phyloP scores from a whole-genome alignment of 805 yeast genomes.

The Kodamaea kaohsiungensis region DNA sequence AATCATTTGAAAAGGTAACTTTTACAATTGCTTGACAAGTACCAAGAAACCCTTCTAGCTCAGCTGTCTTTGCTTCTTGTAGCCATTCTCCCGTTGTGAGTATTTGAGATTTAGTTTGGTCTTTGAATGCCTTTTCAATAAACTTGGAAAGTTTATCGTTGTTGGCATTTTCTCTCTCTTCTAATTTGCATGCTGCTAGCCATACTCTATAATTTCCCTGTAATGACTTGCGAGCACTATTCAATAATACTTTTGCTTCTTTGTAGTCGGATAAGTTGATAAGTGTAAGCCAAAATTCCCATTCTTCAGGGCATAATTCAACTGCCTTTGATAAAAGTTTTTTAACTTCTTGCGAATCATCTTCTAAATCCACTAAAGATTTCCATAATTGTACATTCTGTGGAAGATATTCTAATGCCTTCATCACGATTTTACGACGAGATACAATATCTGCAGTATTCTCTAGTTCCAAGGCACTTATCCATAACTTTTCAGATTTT shows the following conservation, averaged over 20 bases:
- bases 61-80: slow-evolving; percentile 54
- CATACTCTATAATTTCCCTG: slow-evolving; percentile 56
- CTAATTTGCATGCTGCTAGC: slow-evolving; percentile 69
- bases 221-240: slow-evolving; percentile 58
- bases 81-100: slow-evolving; percentile 52
- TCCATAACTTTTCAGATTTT: slow-evolving; percentile 67
- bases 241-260: slow-evolving; percentile 56
- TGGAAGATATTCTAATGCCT: slow-evolving; percentile 70
- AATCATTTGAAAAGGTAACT: slow-evolving; percentile 35
- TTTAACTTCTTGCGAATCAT: slow-evolving; percentile 45
- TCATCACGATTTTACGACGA: slow-evolving; percentile 61
- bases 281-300: slow-evolving; percentile 65
- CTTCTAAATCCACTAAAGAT: slow-evolving; percentile 60
- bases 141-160: slow-evolving; percentile 49
- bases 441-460: slow-evolving; percentile 44
- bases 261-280: slow-evolving; percentile 46
- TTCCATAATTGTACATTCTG: slow-evolving; percentile 66
- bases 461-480: slow-evolving; percentile 68
- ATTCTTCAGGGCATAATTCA: slow-evolving; percentile 63
- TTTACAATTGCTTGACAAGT: slow-evolving; percentile 58
- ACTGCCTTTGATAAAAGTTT: slow-evolving; percentile 65
- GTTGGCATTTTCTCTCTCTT: slow-evolving; percentile 53
- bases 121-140: slow-evolving; percentile 10
- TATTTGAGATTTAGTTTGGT: neutral
- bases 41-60: slow-evolving; percentile 42